phyloP scores from a whole-genome alignment of 202 grass and related monocot genomes.

The Carex sylvatica region DNA sequence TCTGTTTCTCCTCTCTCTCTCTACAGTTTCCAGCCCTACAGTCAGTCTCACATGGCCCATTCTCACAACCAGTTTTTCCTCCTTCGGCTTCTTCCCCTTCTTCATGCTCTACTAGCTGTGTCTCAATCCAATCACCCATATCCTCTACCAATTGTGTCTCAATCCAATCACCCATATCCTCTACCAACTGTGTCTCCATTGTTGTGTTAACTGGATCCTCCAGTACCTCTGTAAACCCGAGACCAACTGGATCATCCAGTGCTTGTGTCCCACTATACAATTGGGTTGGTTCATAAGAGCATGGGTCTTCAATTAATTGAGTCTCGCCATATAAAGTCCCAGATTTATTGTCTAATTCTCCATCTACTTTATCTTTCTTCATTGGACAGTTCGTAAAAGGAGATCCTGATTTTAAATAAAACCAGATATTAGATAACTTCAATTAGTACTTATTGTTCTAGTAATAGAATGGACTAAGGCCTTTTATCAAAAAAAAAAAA shows the following conservation, averaged over 20 bases:
- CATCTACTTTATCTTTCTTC: neutral
- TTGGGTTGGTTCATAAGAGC: constrained; percentile 21
- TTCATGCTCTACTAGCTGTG: constrained; percentile 22
- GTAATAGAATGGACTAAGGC: no score
- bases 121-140: constrained; percentile 4
- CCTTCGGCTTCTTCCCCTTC: neutral
- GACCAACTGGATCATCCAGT: constrained; percentile 33
- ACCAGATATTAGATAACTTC: neutral
- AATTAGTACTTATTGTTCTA: neutral
- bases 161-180: constrained; percentile 26
- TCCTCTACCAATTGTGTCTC: constrained; percentile 57
- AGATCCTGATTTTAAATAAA: constrained; percentile 17
- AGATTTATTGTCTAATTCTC: neutral
- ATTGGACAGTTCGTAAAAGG: neutral
- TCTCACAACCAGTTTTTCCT: neutral
- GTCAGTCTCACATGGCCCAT: neutral
- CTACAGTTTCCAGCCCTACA: neutral
- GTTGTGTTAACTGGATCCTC: constrained; percentile 24
- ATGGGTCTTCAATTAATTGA: constrained; percentile 11
- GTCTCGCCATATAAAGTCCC: constrained; percentile 10
- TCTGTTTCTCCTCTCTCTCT: neutral
- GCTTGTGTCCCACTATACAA: constrained; percentile 47
- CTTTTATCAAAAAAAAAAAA: no score
- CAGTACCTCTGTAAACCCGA: constrained; percentile 24
- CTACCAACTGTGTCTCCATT: constrained; percentile 51